These are phyloP conservation scores for Pichia sorboxylosa DNA, from an alignment of 1,139 yeast species.

Conservation along the genomic window DNA sequence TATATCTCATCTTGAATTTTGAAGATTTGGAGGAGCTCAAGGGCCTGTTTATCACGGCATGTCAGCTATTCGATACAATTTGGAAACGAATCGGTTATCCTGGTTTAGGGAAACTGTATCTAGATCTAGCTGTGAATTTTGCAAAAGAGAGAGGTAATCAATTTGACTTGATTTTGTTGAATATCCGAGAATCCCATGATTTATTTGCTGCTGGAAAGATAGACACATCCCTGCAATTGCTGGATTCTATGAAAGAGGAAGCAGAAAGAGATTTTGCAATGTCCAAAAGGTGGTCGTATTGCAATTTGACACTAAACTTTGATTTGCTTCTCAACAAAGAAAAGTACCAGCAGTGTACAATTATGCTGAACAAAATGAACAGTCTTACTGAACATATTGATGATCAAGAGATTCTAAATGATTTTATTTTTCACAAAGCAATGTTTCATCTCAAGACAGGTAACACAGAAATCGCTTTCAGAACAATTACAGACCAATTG, in stretches of 20 bases:
- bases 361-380: constrained; percentile 19
- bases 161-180: constrained; percentile 17
- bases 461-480: constrained; percentile 24
- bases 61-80: constrained; percentile 34
- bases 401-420: constrained; percentile 21
- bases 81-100: constrained; percentile 45
- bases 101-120: constrained; percentile 34
- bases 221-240: constrained; percentile 25
- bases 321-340: constrained; percentile 31
- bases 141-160: constrained; percentile 14
- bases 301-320: constrained; percentile 28
- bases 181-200: constrained; percentile 29
- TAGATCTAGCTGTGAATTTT: constrained; percentile 33
- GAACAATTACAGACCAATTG: constrained; percentile 25
- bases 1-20: constrained; percentile 37
- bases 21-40: constrained; percentile 20
- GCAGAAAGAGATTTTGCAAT: constrained; percentile 25
- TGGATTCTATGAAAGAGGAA: constrained; percentile 12
- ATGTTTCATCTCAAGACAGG: constrained; percentile 1
- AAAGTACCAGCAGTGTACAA: constrained; percentile 23
- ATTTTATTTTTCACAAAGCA: constrained; percentile 7
- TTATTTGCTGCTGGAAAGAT: constrained; percentile 30
- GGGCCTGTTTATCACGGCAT: constrained; percentile 34
- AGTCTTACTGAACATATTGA: constrained; percentile 16
- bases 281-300: constrained; percentile 29